Evolutionary conservation across 2,329 filamentous ascomycete species (phyloP).

Genomic region (Fusarium verticillioides): DNA sequence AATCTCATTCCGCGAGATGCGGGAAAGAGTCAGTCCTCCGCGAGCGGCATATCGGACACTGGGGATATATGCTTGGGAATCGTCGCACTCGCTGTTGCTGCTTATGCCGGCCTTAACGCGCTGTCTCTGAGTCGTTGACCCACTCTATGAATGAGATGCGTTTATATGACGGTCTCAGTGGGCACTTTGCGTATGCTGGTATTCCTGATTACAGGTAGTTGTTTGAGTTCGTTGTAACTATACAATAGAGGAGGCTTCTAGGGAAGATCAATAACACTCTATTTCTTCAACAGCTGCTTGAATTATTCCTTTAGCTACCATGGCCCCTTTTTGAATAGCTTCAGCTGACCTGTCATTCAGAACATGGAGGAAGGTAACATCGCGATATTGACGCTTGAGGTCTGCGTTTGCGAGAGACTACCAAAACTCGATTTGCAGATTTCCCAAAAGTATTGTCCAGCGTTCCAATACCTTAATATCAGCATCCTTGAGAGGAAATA

Average conservation of each 20-base stretch:
- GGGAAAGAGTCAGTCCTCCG: not conserved
- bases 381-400: too few species aligned
- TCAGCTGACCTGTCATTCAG: too few species aligned
- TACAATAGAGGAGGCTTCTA: too few species aligned
- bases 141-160: not conserved
- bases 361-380: too few species aligned
- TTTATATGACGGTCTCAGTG: not conserved
- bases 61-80: not conserved
- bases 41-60: not conserved
- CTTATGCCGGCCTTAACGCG: not conserved
- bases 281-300: too few species aligned
- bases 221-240: not conserved
- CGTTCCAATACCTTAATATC: too few species aligned
- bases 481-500: too few species aligned
- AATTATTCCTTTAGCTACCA: accelerated
- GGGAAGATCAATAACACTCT: too few species aligned
- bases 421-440: too few species aligned
- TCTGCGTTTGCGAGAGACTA: too few species aligned
- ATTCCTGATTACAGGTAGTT: not conserved
- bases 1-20: not conserved
- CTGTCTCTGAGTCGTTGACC: not conserved
- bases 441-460: too few species aligned
- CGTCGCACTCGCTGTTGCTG: not conserved
- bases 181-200: not conserved
- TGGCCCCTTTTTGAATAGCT: too few species aligned